These are phyloP conservation scores for Hyphopichia buzzinii DNA, from an alignment of 1,139 yeast genomes.

Conservation along the genomic window DNA sequence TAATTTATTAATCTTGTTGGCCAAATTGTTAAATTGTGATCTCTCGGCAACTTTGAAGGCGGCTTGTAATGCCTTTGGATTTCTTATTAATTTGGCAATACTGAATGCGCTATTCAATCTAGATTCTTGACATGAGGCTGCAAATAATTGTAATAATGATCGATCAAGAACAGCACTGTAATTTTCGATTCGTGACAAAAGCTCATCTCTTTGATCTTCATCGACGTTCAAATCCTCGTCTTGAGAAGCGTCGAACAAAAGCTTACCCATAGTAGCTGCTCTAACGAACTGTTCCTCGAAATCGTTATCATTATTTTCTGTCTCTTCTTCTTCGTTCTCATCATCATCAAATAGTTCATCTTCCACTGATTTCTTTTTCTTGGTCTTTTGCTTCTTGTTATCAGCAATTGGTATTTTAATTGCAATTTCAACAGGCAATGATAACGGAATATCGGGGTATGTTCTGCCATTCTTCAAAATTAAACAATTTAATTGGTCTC, in stretches of 20 bases:
- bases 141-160: slow-evolving; percentile 71
- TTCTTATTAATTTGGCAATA: slow-evolving; percentile 65
- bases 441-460: slow-evolving; percentile 71
- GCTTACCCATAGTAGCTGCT: slow-evolving; percentile 48
- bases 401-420: slow-evolving; percentile 58
- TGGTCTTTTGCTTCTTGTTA: slow-evolving; percentile 13
- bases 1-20: slow-evolving; percentile 62
- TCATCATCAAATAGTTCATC: slow-evolving; percentile 14
- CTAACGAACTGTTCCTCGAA: slow-evolving; percentile 45
- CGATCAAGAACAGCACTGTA: slow-evolving; percentile 64
- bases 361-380: slow-evolving; percentile 10
- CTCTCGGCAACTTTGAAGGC: slow-evolving; percentile 84
- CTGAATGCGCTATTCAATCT: slow-evolving; percentile 67
- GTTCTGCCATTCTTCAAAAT: slow-evolving; percentile 61
- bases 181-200: slow-evolving; percentile 46
- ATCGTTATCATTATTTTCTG: slow-evolving; percentile 23
- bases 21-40: slow-evolving; percentile 63
- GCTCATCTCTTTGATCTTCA: slow-evolving; percentile 40
- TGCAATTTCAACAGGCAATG: slow-evolving; percentile 77
- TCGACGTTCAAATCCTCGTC: slow-evolving; percentile 33
- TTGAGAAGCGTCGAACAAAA: slow-evolving; percentile 42
- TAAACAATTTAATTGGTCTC: slow-evolving; percentile 69
- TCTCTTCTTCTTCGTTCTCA: slow-evolving; percentile 24
- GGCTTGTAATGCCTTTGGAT: slow-evolving; percentile 77
- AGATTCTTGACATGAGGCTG: slow-evolving; percentile 70